Evolutionary conservation across 306 rosid genomes (phyloP).

Genomic region (Gastrolobium bilobum): DNA sequence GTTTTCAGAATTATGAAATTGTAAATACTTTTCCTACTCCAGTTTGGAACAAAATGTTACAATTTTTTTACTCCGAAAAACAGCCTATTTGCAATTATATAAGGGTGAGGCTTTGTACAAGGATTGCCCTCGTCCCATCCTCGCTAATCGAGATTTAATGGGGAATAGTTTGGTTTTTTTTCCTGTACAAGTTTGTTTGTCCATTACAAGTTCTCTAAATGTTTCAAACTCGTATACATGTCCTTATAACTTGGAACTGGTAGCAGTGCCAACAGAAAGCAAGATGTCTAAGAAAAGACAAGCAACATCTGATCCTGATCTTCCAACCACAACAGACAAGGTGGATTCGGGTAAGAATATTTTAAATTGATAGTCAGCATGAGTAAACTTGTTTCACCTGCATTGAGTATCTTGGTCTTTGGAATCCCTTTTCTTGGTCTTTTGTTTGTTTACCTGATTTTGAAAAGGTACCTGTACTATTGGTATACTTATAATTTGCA

Average conservation of each 20-base stretch:
- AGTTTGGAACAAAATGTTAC: too few species aligned
- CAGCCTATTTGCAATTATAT: too few species aligned
- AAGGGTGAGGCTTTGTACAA: too few species aligned
- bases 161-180: neutral
- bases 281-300: conserved; percentile 52
- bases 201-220: conserved; percentile 35
- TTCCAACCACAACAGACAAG: conserved; percentile 41
- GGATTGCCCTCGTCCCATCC: too few species aligned
- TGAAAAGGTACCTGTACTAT: neutral
- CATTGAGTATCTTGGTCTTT: conserved; percentile 6
- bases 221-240: conserved; percentile 24
- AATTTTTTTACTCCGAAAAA: too few species aligned
- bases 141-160: too few species aligned
- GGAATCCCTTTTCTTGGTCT: conserved; percentile 25
- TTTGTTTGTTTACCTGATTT: conserved; percentile 33
- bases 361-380: conserved; percentile 6
- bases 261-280: conserved; percentile 44
- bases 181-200: neutral
- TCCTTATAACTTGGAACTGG: conserved; percentile 12
- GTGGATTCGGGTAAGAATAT: conserved; percentile 54
- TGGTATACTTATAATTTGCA: conserved; percentile 14
- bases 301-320: conserved; percentile 54
- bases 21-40: conserved; percentile 22
- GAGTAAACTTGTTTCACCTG: neutral
- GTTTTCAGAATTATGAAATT: conserved; percentile 7